These are phyloP conservation scores for Albizia julibrissin DNA, from an alignment of 306 rosid genomes.

Conservation along the genomic window DNA sequence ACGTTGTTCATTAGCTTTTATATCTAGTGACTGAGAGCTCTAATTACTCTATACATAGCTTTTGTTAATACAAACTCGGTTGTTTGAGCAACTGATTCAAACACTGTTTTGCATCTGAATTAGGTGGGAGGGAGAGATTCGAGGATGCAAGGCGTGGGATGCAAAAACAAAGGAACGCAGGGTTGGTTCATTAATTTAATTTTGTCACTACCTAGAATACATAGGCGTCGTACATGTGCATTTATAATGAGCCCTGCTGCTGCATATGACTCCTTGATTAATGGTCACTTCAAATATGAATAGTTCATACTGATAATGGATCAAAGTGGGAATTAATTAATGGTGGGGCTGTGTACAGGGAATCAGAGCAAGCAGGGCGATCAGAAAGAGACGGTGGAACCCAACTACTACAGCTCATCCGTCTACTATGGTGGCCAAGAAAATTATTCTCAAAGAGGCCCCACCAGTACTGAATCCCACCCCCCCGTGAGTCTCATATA, in stretches of 20 bases:
- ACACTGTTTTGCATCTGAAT: background rate
- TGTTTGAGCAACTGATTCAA: background rate
- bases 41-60: too few species aligned
- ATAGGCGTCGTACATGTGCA: too few species aligned
- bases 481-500: slow-evolving; percentile 33
- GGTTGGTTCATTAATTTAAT: slow-evolving; percentile 29
- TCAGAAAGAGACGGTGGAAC: slow-evolving; percentile 65
- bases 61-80: too few species aligned
- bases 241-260: too few species aligned
- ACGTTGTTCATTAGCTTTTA: too few species aligned
- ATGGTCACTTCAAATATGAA: too few species aligned
- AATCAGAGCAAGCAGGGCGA: slow-evolving; percentile 46
- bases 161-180: slow-evolving; percentile 41
- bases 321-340: too few species aligned
- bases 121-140: slow-evolving; percentile 47
- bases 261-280: too few species aligned
- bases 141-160: slow-evolving; percentile 34
- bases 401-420: slow-evolving; percentile 79
- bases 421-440: slow-evolving; percentile 94
- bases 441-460: slow-evolving; percentile 70
- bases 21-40: too few species aligned
- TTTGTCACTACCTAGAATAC: too few species aligned
- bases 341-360: slow-evolving; percentile 28
- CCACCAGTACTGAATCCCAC: slow-evolving; percentile 64
- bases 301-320: too few species aligned